Evolutionary conservation across 75 land plant genomes (phyloP).

Genomic region (Cupressus sempervirens): DNA sequence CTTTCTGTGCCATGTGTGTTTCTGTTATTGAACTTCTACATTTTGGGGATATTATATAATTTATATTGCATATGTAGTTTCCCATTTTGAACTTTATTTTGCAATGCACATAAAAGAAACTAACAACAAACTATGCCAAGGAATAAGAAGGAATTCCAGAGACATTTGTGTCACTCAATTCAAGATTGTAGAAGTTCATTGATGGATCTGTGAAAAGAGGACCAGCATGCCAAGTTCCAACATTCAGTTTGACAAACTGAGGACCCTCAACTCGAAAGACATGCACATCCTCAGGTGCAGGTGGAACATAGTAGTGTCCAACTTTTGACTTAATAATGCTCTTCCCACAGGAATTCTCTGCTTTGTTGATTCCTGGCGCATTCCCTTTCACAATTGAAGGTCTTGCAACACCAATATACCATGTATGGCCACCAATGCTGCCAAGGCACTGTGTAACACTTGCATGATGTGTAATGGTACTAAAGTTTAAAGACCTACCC

Average conservation of each 20-base stretch:
- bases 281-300: slow-evolving; percentile 54
- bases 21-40: not conserved
- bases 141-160: slow-evolving; percentile 11
- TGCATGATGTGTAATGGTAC: slow-evolving; percentile 81
- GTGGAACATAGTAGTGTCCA: slow-evolving; percentile 80
- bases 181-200: slow-evolving; percentile 89
- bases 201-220: slow-evolving; percentile 53
- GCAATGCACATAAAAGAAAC: not conserved
- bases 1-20: not conserved
- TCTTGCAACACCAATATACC: slow-evolving; percentile 86
- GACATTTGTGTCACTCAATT: slow-evolving; percentile 86
- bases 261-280: slow-evolving; percentile 65
- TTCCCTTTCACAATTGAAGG: slow-evolving; percentile 44
- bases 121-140: not conserved
- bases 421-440: slow-evolving; percentile 49
- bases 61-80: not conserved
- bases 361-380: slow-evolving; percentile 5
- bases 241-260: slow-evolving; percentile 76
- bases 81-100: not conserved
- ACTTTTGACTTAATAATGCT: slow-evolving; percentile 28
- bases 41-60: not conserved
- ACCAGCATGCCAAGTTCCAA: slow-evolving; percentile 93
- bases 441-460: slow-evolving; percentile 88
- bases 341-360: not conserved
- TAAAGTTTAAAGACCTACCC: slow-evolving; percentile 43